Conservation (phyloP, 805 yeast genomes). For the Metschnikowia shivogae region DNA sequence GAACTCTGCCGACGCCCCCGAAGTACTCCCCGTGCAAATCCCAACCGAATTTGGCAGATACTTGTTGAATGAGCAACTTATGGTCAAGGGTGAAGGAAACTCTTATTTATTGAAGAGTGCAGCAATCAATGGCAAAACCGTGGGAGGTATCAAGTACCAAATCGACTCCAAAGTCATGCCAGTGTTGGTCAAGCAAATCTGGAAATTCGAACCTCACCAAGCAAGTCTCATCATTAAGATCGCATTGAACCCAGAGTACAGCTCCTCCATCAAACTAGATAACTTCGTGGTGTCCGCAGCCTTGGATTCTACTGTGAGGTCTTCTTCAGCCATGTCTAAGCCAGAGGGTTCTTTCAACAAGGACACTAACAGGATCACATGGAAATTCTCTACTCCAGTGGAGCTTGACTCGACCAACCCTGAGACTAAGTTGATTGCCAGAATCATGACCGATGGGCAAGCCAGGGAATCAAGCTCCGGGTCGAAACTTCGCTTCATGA, state of each 20-base stretch:
- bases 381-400: constrained; percentile 58
- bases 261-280: constrained; percentile 44
- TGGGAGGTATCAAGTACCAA: constrained; percentile 80
- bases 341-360: constrained; percentile 90
- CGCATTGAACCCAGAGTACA: constrained; percentile 48
- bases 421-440: constrained; percentile 68
- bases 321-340: constrained; percentile 75
- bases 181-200: constrained; percentile 68
- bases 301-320: constrained; percentile 53
- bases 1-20: constrained; percentile 27
- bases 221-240: constrained; percentile 79
- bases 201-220: constrained; percentile 86
- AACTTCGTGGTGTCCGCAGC: constrained; percentile 61
- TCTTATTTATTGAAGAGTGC: constrained; percentile 44
- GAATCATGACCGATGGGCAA: constrained; percentile 71
- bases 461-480: constrained; percentile 76
- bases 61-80: constrained; percentile 37
- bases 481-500: constrained; percentile 60
- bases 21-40: constrained; percentile 34
- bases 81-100: constrained; percentile 25
- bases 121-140: constrained; percentile 56
- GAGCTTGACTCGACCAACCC: constrained; percentile 36
- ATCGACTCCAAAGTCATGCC: constrained; percentile 53
- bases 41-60: constrained; percentile 49
- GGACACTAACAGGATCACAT: constrained; percentile 80